Conservation (phyloP, 148 eudicot genomes). For the Arbutus unedo region DNA sequence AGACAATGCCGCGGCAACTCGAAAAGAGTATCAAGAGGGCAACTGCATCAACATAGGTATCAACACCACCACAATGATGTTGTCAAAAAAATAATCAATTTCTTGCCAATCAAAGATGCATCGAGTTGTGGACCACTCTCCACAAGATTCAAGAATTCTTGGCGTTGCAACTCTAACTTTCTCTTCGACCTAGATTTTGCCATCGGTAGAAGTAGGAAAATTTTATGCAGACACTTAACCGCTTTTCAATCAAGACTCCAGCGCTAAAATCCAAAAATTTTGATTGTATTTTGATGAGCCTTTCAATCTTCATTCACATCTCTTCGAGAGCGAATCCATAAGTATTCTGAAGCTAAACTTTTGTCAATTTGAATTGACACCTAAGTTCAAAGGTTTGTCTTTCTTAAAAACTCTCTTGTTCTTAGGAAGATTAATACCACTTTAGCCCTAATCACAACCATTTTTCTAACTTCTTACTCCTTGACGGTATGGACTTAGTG, state of each 20-base stretch:
- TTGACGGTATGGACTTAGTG: background rate
- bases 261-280: no score
- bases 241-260: no score
- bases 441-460: background rate
- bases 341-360: background rate
- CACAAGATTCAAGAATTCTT: background rate
- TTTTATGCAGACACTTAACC: no score
- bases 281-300: no score
- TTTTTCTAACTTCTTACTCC: background rate
- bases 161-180: background rate
- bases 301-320: no score
- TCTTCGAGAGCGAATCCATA: no score
- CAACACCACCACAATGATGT: no score
- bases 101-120: background rate
- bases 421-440: background rate
- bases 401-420: background rate
- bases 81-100: no score
- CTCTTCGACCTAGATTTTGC: background rate
- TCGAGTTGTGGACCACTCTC: background rate
- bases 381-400: background rate
- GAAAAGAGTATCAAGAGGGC: no score
- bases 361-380: no score
- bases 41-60: no score
- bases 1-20: no score
- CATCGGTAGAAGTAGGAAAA: background rate